Percentiles rank a stretch among this genome's conserved stretches.
Conservation (phyloP, 331 rosid species). For the Spiraea crenata region DNA sequence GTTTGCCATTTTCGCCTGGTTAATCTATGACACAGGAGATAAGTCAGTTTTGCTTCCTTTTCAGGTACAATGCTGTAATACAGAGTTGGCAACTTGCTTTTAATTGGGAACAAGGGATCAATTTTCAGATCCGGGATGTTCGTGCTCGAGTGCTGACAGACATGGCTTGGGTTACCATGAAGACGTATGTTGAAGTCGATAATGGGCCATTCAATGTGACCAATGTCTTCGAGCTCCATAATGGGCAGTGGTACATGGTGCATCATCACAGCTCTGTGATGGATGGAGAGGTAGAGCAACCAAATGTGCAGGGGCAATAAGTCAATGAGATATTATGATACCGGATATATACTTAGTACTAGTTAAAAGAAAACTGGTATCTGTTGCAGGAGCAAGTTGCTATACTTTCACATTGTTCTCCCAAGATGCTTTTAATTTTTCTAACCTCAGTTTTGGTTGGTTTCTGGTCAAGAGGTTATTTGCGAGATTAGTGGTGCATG, state of each 20-base stretch:
- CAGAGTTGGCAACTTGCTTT: slow-evolving; percentile 87
- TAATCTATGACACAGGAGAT: not conserved
- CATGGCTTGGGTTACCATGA: slow-evolving; percentile 98
- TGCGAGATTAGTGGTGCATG: not conserved
- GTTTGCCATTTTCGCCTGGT: not conserved
- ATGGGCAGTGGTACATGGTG: slow-evolving; percentile 91
- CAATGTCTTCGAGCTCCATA: slow-evolving; percentile 73
- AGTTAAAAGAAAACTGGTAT: slow-evolving; percentile 50
- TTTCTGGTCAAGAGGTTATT: slow-evolving; percentile 24
- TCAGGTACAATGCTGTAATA: slow-evolving; percentile 75
- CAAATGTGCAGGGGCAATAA: slow-evolving; percentile 59
- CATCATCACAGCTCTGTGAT: slow-evolving; percentile 92
- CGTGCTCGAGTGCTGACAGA: slow-evolving; percentile 82
- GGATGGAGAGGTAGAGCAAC: slow-evolving; percentile 69
- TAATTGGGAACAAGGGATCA: slow-evolving; percentile 84
- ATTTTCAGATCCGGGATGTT: slow-evolving; percentile 83
- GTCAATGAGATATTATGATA: slow-evolving; percentile 18
- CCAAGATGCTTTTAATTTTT: slow-evolving; percentile 45
- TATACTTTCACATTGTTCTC: slow-evolving; percentile 43
- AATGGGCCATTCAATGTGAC: slow-evolving; percentile 82
- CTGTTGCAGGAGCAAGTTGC: slow-evolving; percentile 52
- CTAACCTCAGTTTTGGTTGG: slow-evolving; percentile 57
- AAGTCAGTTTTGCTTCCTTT: slow-evolving; percentile 16
- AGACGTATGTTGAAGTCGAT: slow-evolving; percentile 70
- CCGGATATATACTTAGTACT: slow-evolving; percentile 42